Evolutionary conservation across 768 basidiomycete genomes (phyloP), one percentile per base, ranked within the genome.

Genomic region (Leccinum uliginosum): DNA sequence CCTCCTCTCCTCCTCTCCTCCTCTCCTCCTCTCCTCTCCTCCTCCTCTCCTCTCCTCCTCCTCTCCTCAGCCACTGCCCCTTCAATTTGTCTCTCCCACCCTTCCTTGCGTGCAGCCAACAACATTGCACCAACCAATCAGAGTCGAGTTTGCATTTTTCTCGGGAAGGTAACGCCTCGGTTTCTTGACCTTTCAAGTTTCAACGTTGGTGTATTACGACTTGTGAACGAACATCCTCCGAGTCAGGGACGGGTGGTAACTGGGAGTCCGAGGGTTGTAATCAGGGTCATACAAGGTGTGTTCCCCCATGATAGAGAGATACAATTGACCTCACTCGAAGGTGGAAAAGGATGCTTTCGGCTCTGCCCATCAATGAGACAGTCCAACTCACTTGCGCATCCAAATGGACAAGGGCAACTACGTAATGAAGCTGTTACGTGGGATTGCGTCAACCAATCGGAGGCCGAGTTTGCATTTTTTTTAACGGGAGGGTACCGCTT

Each of bases 1-100:
- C 40, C 93, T n/a, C n/a, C n/a, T n/a, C 67, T 90, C 86, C 58
- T 84, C 85, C 53, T 84, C 80, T 86, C 92, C 71, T 73, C 76
- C 62, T 73, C 68, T n/a, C 57, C 60, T 40, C 55, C 47, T 15
- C 63, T 59, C 51, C 73, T 77, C 62, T 80, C 79, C 35, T 70
- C 73, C 62, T 81, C 83, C 35, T 44, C 93, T n/a, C n/a, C n/a
- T n/a, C 67, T 90, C 86, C 58, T 84, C 85, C 53, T 84, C 80
- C 86, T 93, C 71, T 73, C 76, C 62, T 73, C 64, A 3, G 93
- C 87, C 12, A 0, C 30, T 24, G 71, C 73, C 46, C 79, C 82
- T n/a, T n/a, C n/a, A n/a, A n/a, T n/a, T 61, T 79, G 71, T 65
- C 76, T 82, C 71, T 78, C 78, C 50, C 84, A 90, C 68, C 91